These are phyloP conservation scores for Talaromyces sp. DNA, from an alignment of 2,329 filamentous ascomycete species.

Conservation along the genomic window DNA sequence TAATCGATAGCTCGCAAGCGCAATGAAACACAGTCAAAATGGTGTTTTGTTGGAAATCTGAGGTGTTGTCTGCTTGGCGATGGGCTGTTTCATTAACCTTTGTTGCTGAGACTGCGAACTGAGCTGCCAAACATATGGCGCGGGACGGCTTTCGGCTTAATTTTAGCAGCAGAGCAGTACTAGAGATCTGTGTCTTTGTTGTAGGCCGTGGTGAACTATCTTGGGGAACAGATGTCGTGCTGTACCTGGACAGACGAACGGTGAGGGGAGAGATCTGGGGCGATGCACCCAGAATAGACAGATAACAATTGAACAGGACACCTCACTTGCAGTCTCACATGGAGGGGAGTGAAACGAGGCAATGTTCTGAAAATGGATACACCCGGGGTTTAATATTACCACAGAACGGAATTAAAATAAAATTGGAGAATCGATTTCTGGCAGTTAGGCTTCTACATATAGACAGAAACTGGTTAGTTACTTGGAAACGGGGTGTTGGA, in stretches of 20 bases:
- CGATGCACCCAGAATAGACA: background rate
- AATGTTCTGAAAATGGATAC: background rate
- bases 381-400: background rate
- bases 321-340: constrained; percentile 1
- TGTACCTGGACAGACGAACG: background rate
- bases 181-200: background rate
- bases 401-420: background rate
- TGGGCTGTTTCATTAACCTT: constrained; percentile 12
- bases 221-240: background rate
- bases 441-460: constrained; percentile 9
- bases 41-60: constrained; percentile 5
- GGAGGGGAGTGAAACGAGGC: background rate
- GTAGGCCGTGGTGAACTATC: background rate
- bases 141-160: constrained; percentile 15
- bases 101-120: constrained; percentile 11
- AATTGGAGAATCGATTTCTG: background rate
- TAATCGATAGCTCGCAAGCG: background rate
- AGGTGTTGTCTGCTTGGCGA: background rate
- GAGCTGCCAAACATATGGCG: background rate
- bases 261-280: background rate
- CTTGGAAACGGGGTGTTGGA: background rate
- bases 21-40: background rate
- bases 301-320: background rate
- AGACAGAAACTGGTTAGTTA: background rate
- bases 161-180: constrained; percentile 3